A percentile compares a stretch with the other conserved stretches of the same genome.
Evolutionary conservation across 768 basidiomycete species (phyloP).

Genomic region (Tricholoma sp.): DNA sequence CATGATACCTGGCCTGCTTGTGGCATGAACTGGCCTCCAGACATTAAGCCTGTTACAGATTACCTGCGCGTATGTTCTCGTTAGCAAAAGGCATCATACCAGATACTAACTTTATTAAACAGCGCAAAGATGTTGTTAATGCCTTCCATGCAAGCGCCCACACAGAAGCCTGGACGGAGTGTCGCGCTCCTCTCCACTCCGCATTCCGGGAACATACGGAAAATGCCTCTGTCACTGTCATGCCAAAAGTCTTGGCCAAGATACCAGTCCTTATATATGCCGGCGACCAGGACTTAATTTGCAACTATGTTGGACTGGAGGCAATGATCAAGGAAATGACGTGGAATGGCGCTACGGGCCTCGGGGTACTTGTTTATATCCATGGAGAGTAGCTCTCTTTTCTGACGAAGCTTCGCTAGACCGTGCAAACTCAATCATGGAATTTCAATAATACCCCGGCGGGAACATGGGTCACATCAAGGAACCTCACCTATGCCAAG

Average conservation of each 20-base stretch:
- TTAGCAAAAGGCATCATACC: not conserved
- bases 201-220: slow-evolving; percentile 54
- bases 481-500: slow-evolving; percentile 93
- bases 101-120: slow-evolving; percentile 6
- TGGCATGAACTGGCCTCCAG: slow-evolving; percentile 97
- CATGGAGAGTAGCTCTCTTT: not conserved
- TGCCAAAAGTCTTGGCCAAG: slow-evolving; percentile 73
- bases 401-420: slow-evolving; percentile 30
- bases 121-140: slow-evolving; percentile 76
- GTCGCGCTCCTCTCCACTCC: slow-evolving; percentile 57
- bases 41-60: slow-evolving; percentile 64
- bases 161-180: slow-evolving; percentile 85
- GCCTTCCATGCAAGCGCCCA: slow-evolving; percentile 82
- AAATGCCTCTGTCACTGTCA: slow-evolving; percentile 65
- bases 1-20: slow-evolving; percentile 83
- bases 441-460: slow-evolving; percentile 69
- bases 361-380: slow-evolving; percentile 53
- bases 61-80: slow-evolving; percentile 70
- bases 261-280: slow-evolving; percentile 89
- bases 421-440: slow-evolving; percentile 69
- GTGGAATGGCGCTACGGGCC: slow-evolving; percentile 83
- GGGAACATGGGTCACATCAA: slow-evolving; percentile 85
- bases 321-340: slow-evolving; percentile 73
- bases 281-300: slow-evolving; percentile 95
- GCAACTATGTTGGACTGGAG: slow-evolving; percentile 92